phyloP scores from a whole-genome alignment of 169 alveolate species.

The Theileria orientalis region DNA sequence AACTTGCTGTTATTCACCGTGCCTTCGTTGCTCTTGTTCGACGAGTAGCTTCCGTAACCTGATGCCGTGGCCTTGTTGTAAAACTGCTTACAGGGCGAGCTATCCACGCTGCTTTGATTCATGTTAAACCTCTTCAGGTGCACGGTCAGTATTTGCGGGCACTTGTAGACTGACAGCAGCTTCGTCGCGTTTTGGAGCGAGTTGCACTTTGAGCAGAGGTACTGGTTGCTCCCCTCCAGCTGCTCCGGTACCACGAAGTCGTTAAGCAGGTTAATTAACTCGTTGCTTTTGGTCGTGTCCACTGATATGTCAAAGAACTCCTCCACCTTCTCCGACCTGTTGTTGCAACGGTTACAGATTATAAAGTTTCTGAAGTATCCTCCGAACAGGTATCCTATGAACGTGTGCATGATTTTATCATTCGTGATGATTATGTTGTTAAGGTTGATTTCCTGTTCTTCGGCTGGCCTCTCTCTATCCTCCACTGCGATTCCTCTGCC shows the following conservation, averaged over 20 bases:
- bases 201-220: conserved; percentile 69
- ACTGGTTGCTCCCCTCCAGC: conserved; percentile 65
- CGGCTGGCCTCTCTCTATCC: not conserved
- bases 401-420: conserved; percentile 44
- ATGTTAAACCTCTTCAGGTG: conserved; percentile 66
- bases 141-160: conserved; percentile 67
- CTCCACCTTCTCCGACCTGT: conserved; percentile 71
- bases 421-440: not conserved
- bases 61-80: not conserved
- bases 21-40: too few relatives aligned
- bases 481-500: conserved; percentile 36
- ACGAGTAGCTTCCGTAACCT: too few relatives aligned
- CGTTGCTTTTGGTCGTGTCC: conserved; percentile 64
- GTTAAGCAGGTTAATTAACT: conserved; percentile 59
- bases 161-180: conserved; percentile 64
- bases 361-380: conserved; percentile 46
- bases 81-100: too few relatives aligned
- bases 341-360: conserved; percentile 52
- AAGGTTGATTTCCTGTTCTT: not conserved
- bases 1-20: too few relatives aligned
- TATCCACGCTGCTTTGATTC: conserved; percentile 19
- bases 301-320: conserved; percentile 70
- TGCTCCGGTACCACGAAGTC: conserved; percentile 52
- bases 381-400: conserved; percentile 49
- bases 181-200: conserved; percentile 68